Conservation (phyloP, 192 early-diverging fungal genomes). For the Entomortierella lignicola region DNA sequence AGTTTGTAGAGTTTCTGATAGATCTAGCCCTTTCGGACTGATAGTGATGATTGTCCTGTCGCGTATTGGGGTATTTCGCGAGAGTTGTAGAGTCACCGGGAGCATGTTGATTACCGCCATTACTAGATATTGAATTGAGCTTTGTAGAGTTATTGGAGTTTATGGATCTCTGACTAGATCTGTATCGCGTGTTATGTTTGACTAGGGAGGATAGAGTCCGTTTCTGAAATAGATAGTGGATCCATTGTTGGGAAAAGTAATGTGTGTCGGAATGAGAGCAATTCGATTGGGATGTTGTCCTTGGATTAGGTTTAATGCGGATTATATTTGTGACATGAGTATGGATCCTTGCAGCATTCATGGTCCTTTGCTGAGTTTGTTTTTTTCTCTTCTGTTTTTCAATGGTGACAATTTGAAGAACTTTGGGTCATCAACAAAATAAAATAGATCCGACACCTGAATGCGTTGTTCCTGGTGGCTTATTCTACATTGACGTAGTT, state of each 20-base stretch:
- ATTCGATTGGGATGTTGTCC: background rate
- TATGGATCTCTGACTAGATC: background rate
- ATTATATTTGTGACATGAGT: background rate
- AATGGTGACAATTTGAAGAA: too few species aligned
- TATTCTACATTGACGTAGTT: constrained; percentile 4
- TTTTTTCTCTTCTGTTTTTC: background rate
- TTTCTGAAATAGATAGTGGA: background rate
- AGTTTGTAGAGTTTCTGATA: background rate
- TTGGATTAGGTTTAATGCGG: background rate
- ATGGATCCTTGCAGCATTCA: constrained; percentile 30
- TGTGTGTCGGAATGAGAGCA: background rate
- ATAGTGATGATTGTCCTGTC: background rate
- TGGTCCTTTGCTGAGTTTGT: background rate
- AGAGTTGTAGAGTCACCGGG: background rate
- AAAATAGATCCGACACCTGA: background rate
- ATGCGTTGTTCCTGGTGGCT: constrained; percentile 3
- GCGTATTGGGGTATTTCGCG: background rate
- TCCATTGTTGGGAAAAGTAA: background rate
- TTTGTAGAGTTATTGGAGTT: background rate
- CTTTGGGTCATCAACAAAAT: too few species aligned
- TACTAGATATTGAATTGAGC: background rate
- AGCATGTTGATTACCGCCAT: too few species aligned
- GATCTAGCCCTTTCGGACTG: too few species aligned
- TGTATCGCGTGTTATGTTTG: background rate
- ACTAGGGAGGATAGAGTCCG: background rate